Percentiles rank a stretch among this genome's conserved stretches.
phyloP scores from a whole-genome alignment of 768 basidiomycete genomes.

The Auricularia auricula-judae region DNA sequence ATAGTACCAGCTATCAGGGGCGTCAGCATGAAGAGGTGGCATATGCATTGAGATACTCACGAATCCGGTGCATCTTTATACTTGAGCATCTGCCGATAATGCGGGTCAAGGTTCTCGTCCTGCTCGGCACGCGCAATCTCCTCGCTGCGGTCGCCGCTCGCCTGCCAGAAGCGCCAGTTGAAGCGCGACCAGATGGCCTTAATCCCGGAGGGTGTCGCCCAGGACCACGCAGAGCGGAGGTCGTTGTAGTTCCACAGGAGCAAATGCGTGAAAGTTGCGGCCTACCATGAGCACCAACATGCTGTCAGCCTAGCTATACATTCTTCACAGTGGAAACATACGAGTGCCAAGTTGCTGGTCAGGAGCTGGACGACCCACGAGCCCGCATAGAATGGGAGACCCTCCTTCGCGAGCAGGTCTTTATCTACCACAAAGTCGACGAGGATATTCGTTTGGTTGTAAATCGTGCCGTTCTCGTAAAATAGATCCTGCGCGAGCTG shows the following conservation, averaged over 20 bases:
- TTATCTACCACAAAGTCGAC: slow-evolving; percentile 40
- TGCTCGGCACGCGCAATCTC: slow-evolving; percentile 9
- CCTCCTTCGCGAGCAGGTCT: slow-evolving; percentile 34
- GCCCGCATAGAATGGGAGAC: slow-evolving; percentile 32
- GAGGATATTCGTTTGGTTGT: slow-evolving; percentile 42
- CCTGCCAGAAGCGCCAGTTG: slow-evolving; percentile 30
- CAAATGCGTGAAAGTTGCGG: slow-evolving; percentile 37
- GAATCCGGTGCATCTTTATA: slow-evolving; percentile 4
- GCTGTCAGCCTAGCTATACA: not conserved
- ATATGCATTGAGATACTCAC: slow-evolving; percentile 10
- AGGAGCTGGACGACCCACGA: slow-evolving; percentile 37
- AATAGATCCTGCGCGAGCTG: slow-evolving; percentile 38
- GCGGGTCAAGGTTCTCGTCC: slow-evolving; percentile 37
- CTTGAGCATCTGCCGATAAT: slow-evolving; percentile 44
- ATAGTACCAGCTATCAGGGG: slow-evolving; percentile 39
- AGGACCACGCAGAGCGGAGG: slow-evolving; percentile 34
- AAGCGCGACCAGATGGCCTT: slow-evolving; percentile 24
- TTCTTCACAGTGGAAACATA: not conserved
- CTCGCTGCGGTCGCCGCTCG: slow-evolving; percentile 19
- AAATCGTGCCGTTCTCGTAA: slow-evolving; percentile 39
- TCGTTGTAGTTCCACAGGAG: slow-evolving; percentile 44
- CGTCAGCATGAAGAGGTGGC: no score
- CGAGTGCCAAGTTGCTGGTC: slow-evolving; percentile 33
- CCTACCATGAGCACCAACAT: slow-evolving; percentile 6
- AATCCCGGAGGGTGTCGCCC: slow-evolving; percentile 29